phyloP scores from a whole-genome alignment of 371 early-diverging fungal genomes.

The Mucor racemosus region DNA sequence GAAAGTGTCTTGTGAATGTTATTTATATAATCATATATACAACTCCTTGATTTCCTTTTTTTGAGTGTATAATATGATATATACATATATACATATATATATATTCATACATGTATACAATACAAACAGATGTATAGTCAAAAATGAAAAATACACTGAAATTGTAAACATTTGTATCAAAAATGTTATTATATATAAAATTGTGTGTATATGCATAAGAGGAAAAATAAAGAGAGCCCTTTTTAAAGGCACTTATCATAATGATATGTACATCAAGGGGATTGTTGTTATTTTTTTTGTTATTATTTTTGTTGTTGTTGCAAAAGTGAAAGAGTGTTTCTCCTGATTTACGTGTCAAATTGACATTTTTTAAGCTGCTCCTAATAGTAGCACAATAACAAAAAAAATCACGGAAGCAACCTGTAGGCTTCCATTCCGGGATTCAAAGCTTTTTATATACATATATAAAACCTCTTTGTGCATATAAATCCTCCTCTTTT shows the following conservation, averaged over 20 bases:
- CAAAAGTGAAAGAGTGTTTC: not conserved
- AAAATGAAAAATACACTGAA: too few species aligned
- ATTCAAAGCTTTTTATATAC: too few species aligned
- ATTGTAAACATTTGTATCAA: not conserved
- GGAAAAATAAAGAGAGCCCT: too few species aligned
- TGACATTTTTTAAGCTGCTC: not conserved
- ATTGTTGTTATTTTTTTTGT: not conserved
- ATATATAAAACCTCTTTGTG: too few species aligned
- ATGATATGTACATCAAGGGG: too few species aligned
- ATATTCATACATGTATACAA: too few species aligned
- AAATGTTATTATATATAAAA: not conserved
- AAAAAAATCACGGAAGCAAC: not conserved
- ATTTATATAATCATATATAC: not conserved
- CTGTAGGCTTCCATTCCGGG: not conserved
- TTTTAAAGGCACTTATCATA: too few species aligned
- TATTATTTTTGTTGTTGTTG: not conserved
- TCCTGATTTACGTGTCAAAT: constrained; percentile 20
- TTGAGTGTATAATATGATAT: not conserved
- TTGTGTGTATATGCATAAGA: too few species aligned
- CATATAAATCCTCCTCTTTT: not conserved
- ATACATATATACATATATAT: too few species aligned
- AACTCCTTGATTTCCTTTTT: constrained; percentile 14
- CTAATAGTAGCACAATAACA: not conserved
- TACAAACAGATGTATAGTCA: too few species aligned
- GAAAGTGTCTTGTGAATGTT: constrained; percentile 17